Conservation (phyloP, 805 yeast genomes). For the Myxozyma lipomycoides region DNA sequence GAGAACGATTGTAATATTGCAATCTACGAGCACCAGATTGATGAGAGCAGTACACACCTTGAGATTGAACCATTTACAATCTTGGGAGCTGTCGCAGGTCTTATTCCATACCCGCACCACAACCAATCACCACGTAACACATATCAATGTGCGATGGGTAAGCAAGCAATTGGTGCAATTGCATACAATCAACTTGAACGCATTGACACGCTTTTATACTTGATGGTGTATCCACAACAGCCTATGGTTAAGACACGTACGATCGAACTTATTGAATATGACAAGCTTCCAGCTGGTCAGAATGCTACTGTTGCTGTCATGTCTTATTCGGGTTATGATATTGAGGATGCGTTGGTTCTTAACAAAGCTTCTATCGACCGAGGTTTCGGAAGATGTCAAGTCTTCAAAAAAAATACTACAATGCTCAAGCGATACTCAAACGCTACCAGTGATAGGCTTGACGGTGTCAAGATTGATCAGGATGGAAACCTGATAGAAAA, state of each 20-base stretch:
- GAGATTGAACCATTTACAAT: conserved; percentile 95
- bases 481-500: conserved; percentile 73
- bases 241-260: conserved; percentile 99
- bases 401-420: conserved; percentile 84
- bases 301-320: conserved; percentile 98
- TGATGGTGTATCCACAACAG: conserved; percentile 98
- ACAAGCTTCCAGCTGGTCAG: conserved; percentile 97
- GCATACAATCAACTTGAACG: conserved; percentile 95
- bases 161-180: conserved; percentile 99
- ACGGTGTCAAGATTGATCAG: conserved; percentile 83
- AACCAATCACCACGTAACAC: conserved; percentile 99
- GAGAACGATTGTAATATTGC: conserved; percentile 94
- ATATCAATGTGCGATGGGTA: conserved; percentile 99
- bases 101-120: conserved; percentile 99
- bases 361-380: conserved; percentile 92
- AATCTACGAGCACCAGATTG: conserved; percentile 66
- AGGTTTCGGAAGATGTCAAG: conserved; percentile 98
- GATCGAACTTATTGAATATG: conserved; percentile 90
- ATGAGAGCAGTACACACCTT: conserved; percentile 66
- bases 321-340: conserved; percentile 99
- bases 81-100: conserved; percentile 94
- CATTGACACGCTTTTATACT: conserved; percentile 86
- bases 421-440: conserved; percentile 87
- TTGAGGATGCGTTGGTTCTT: conserved; percentile 94
- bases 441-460: conserved; percentile 85